phyloP scores from a whole-genome alignment of 306 rosid species.

The Casuarina cunninghamiana region DNA sequence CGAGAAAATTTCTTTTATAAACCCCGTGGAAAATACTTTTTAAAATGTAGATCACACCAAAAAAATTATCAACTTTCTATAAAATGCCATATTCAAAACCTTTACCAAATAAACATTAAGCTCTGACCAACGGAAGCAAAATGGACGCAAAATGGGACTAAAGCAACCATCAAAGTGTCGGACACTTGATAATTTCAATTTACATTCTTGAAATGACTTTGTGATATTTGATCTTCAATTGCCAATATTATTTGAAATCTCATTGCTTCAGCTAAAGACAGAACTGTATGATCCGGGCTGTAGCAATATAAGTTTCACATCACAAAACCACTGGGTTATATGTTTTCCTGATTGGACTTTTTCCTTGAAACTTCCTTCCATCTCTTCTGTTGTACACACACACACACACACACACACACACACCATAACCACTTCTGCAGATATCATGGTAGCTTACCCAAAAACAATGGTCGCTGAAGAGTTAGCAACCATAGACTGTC shows the following conservation, averaged over 20 bases:
- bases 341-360: background rate
- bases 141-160: slow-evolving; percentile 11
- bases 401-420: background rate
- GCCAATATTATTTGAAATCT: background rate
- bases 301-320: background rate
- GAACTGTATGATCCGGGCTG: background rate
- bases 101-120: background rate
- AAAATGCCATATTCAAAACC: no score
- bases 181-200: slow-evolving; percentile 10
- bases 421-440: background rate
- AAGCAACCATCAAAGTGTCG: slow-evolving; percentile 11
- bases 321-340: background rate
- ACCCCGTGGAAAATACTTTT: no score
- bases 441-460: slow-evolving; percentile 64
- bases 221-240: background rate
- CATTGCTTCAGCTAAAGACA: background rate
- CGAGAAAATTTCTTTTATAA: no score
- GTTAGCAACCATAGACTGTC: slow-evolving; percentile 56
- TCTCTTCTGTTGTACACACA: slow-evolving; percentile 7
- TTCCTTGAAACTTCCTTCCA: slow-evolving; percentile 15
- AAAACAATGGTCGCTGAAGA: slow-evolving; percentile 75
- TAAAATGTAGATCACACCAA: no score
- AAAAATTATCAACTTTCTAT: no score
- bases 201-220: background rate
- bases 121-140: slow-evolving; percentile 24